Percentiles rank a stretch among this genome's conserved stretches.
These are phyloP conservation scores for Cladosporium sp. DNA, from an alignment of 2,329 filamentous ascomycete genomes.

Conservation along the genomic window DNA sequence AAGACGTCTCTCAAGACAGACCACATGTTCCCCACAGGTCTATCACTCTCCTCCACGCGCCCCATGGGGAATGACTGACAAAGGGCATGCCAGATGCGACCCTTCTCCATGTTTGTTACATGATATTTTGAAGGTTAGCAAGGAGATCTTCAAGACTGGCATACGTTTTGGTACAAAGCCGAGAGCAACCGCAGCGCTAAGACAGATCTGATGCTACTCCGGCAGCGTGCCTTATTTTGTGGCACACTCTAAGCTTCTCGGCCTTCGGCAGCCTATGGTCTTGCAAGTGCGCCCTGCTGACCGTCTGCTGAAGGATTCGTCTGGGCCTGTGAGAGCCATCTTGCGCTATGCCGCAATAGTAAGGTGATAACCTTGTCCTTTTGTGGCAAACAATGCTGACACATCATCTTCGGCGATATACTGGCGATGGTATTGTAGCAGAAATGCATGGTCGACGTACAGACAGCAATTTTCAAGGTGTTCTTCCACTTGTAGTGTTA, in stretches of 20 bases:
- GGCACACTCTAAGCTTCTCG: not conserved
- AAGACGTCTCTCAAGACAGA: no score
- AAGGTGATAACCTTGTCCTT: slow-evolving; percentile 2
- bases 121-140: not conserved
- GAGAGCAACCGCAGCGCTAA: slow-evolving; percentile 9
- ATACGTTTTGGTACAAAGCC: slow-evolving; percentile 9
- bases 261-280: not conserved
- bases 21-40: no score
- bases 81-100: not conserved
- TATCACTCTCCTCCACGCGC: not conserved
- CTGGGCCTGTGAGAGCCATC: not conserved
- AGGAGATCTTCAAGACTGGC: not conserved
- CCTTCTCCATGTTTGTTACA: not conserved
- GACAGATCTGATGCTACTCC: slow-evolving; percentile 4
- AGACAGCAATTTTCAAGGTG: not conserved
- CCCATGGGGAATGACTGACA: not conserved
- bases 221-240: not conserved
- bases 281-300: slow-evolving; percentile 1
- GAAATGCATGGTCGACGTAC: no score
- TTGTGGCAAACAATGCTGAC: not conserved
- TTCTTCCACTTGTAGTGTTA: not conserved
- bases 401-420: no score
- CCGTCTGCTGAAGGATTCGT: not conserved
- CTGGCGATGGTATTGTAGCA: no score
- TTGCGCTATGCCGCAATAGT: slow-evolving; percentile 8